Evolutionary conservation across 345 rosid species (phyloP), one percentile per base, ranked within the genome.

Genomic region (Xanthoceras sorbifolium): DNA sequence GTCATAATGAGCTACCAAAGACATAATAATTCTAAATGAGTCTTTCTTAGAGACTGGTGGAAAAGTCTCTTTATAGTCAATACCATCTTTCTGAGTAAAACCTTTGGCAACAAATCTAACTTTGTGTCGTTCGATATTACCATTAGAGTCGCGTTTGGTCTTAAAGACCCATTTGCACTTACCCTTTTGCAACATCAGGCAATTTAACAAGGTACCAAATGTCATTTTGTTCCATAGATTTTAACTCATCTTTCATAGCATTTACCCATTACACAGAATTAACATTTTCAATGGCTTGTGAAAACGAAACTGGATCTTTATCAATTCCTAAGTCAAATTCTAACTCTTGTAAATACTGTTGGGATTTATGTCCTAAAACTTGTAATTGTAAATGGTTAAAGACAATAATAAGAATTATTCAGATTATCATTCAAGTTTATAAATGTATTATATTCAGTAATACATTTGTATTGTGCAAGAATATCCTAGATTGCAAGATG

Each of bases 201-300:
- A 48, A n/a, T 60, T 23, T 9, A 18, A 42, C 11, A 38, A 7
- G 48, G 9, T 29, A 1, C 42, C 55, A 50, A 50, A 50, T 4
- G 1, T 10, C 12, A 2, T 50, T 15, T 6, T 50, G 3, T 4
- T 12, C 55, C 55, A 50, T 50, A 4, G 1, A 50, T 74, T 15
- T 50, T 4, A 50, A 11, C 17, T 50, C 29, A 4, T 78, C 73
- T 74, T 82, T 75, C 57, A 75, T 28, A 5, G 2, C 42, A 55
- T 74, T 22, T 31, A 46, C 22, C 64, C 67, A 71, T 32, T 71
- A 70, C 9, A 23, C 4, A 65, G 26, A 72, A 23, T 73, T 69
- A 50, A 15, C 12, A 55, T 12, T 40, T 31, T 71, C 1, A 3
- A 75, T 74, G 57, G 52, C 64, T 18, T 63, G 34, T 29, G 34